Evolutionary conservation across 2,329 filamentous ascomycete genomes (phyloP).

Genomic region (Arachnomyces sp.): DNA sequence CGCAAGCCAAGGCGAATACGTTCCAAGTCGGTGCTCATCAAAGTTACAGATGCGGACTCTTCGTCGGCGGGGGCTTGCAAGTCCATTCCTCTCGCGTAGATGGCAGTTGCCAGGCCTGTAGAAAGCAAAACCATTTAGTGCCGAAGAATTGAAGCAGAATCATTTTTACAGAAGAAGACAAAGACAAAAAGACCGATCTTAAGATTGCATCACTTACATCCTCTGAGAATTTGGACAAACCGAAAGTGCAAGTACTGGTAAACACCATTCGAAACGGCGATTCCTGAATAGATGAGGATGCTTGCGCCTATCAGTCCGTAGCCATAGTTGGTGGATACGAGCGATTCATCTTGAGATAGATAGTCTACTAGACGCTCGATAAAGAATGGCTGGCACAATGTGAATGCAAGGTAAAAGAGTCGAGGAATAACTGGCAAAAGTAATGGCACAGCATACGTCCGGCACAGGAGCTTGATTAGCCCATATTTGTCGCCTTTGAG

Average conservation of each 20-base stretch:
- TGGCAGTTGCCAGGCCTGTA: not conserved
- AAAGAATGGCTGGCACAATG: conserved; percentile 20
- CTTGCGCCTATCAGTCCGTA: conserved; percentile 20
- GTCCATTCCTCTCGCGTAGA: not conserved
- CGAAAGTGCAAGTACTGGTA: conserved; percentile 8
- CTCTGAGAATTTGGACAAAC: not conserved
- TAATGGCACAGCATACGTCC: conserved; percentile 18
- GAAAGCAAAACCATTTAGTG: not conserved
- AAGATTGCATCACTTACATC: too few species aligned
- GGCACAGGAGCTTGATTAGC: conserved; percentile 19
- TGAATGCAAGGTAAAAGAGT: conserved; percentile 19
- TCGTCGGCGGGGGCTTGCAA: not conserved
- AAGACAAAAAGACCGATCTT: too few species aligned
- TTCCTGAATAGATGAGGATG: conserved; percentile 13
- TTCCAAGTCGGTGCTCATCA: conserved; percentile 23
- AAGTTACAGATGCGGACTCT: conserved; percentile 11
- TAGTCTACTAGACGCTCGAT: conserved; percentile 17
- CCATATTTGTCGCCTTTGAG: conserved; percentile 13
- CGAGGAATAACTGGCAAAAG: conserved; percentile 18
- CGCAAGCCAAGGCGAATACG: conserved; percentile 13
- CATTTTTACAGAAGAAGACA: too few species aligned
- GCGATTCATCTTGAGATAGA: conserved; percentile 7
- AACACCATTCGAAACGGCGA: conserved; percentile 11
- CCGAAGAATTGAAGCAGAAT: too few species aligned
- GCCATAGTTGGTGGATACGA: conserved; percentile 11